Evolutionary conservation across 1,139 yeast species (phyloP), one percentile per base, ranked within the genome.

Genomic region (Kurtzmaniella quercitrusa): DNA sequence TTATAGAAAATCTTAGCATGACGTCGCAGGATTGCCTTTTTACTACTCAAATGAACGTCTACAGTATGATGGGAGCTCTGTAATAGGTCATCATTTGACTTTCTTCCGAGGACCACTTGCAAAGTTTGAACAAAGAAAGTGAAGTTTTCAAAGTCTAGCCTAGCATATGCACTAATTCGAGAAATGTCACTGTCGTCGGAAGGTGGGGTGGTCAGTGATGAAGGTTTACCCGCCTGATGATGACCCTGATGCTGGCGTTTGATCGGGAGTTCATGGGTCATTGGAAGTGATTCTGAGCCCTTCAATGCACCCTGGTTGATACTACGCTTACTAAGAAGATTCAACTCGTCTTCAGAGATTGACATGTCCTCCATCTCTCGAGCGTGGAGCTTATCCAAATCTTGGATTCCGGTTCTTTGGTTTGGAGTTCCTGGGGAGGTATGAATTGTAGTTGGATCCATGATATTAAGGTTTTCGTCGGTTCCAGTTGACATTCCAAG

Each of bases 1-100:
- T 93, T 91, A 66, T 91, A 93, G 60, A 90, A 91, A 17, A 93
- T 90, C 62, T 88, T 90, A 4, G 98, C 98, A 62, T 93, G 98
- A 46, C 90, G 73, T 58, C 98, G 71, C 8, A 96, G 89, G 19
- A 91, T 89, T 12, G 96, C 95, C 66, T 91, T 91, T 39, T 90
- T 86, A 11, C 88, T 81, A 10, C 96, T 95, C 42, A 93, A 65
- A 66, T 93, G 96, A 31, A 93, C 96, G 66, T 91, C 98, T 11
- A 89, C 93, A 34, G 87, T 76, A 56, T 81, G 75, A 54, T 70
- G 67, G 52, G 68, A 56, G 54, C 73, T 60, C 52, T 74, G 80
- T 15, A 71, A 57, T 23, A 70, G 63, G 41, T 81, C 86, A 51
- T 86, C 86, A 57, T 85, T 90, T 9, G 94, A 85, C 48, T 89